A percentile compares a stretch with the other conserved stretches of the same genome.
Evolutionary conservation across 1,139 yeast species (phyloP).

Genomic region (Scheffersomyces stambukii): DNA sequence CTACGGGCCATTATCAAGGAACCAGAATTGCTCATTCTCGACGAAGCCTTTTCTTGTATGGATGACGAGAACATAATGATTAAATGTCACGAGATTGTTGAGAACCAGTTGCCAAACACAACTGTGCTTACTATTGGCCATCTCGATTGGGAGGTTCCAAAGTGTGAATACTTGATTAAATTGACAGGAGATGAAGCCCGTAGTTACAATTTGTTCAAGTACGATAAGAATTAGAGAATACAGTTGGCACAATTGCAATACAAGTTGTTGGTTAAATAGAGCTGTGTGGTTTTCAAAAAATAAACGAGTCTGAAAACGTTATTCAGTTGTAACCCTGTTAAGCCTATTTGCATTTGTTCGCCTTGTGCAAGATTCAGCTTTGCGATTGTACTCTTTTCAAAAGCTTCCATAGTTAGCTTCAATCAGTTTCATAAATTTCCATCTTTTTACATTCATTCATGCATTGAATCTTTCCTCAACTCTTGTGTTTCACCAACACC

Average conservation of each 20-base stretch:
- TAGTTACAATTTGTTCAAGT: slow-evolving; percentile 17
- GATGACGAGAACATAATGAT: slow-evolving; percentile 56
- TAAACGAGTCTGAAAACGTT: no score
- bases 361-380: no score
- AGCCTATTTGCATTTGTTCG: no score
- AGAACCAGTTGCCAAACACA: slow-evolving; percentile 48
- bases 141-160: slow-evolving; percentile 46
- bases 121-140: slow-evolving; percentile 81
- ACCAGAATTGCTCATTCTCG: slow-evolving; percentile 76
- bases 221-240: slow-evolving; percentile 1
- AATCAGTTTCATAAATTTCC: no score
- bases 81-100: slow-evolving; percentile 63
- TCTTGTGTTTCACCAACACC: no score
- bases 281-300: no score
- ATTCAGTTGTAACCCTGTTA: no score
- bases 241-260: background rate
- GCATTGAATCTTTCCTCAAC: no score
- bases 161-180: slow-evolving; percentile 31
- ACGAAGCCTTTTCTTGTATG: slow-evolving; percentile 94
- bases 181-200: slow-evolving; percentile 32
- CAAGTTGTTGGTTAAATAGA: no score
- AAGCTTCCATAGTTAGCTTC: no score
- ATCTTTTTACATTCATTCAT: no score
- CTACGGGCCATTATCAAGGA: slow-evolving; percentile 70
- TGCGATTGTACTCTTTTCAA: no score